These are phyloP conservation scores for Leersia perrieri DNA, from an alignment of 176 grass and related monocot genomes.

Conservation along the genomic window DNA sequence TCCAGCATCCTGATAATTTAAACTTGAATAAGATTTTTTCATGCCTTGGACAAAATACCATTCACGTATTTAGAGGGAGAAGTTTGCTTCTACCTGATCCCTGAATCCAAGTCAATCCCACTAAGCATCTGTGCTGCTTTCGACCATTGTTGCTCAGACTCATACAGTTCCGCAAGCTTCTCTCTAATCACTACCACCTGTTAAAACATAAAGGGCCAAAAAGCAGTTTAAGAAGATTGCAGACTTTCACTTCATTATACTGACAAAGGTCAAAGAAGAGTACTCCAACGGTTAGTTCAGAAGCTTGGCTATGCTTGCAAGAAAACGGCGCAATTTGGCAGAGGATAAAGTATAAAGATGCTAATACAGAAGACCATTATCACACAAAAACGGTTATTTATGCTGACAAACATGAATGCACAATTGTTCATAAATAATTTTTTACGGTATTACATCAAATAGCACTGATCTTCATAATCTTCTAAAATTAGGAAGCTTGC, in stretches of 20 bases:
- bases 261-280: not conserved
- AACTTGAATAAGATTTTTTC: constrained; percentile 1
- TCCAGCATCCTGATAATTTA: constrained; percentile 71
- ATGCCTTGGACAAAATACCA: not conserved
- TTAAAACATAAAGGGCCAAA: constrained; percentile 19
- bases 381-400: constrained; percentile 1
- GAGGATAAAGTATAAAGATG: not conserved
- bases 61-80: not conserved
- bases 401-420: not conserved
- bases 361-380: not conserved
- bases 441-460: not conserved
- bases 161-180: constrained; percentile 95
- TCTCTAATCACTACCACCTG: constrained; percentile 96
- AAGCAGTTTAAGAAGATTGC: not conserved
- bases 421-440: not conserved
- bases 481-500: not conserved
- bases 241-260: not conserved
- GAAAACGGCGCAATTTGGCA: not conserved
- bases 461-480: not conserved
- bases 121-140: constrained; percentile 97
- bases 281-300: not conserved
- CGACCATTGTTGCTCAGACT: constrained; percentile 97
- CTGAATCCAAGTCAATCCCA: constrained; percentile 97
- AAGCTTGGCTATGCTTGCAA: not conserved
- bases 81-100: constrained; percentile 68